Conservation (phyloP, 495 filamentous ascomycete species). For the Rusavskia elegans region DNA sequence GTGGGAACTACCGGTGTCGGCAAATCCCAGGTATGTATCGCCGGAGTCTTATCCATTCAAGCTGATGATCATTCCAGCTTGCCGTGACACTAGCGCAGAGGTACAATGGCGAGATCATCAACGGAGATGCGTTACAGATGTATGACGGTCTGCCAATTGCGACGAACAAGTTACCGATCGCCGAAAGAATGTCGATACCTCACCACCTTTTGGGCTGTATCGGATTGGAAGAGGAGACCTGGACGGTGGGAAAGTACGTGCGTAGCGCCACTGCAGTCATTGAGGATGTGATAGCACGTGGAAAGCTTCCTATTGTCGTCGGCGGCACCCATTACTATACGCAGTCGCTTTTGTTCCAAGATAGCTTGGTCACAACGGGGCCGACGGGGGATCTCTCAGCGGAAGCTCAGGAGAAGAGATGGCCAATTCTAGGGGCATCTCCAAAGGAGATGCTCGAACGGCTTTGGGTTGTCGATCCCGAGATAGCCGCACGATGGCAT, state of each 20-base stretch:
- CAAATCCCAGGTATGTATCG: conserved; percentile 71
- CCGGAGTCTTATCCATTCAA: neutral
- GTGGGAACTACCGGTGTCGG: conserved; percentile 91
- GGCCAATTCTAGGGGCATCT: conserved; percentile 55
- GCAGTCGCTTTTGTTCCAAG: conserved; percentile 68
- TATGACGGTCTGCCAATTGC: conserved; percentile 87
- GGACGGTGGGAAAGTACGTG: conserved; percentile 63
- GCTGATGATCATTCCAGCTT: conserved; percentile 39
- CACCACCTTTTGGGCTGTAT: conserved; percentile 82
- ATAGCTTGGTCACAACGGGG: conserved; percentile 34
- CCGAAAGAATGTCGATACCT: conserved; percentile 65
- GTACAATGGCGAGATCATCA: conserved; percentile 92
- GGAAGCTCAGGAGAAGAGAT: conserved; percentile 24
- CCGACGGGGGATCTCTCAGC: conserved; percentile 2
- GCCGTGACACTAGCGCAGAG: conserved; percentile 73
- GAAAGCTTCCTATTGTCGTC: conserved; percentile 75
- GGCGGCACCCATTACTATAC: conserved; percentile 94
- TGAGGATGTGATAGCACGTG: conserved; percentile 56
- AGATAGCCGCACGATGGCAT: conserved; percentile 86
- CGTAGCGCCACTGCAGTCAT: conserved; percentile 52
- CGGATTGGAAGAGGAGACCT: conserved; percentile 56
- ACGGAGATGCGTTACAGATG: conserved; percentile 98
- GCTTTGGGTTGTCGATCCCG: conserved; percentile 66
- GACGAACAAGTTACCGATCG: conserved; percentile 72
- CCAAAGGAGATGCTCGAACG: conserved; percentile 55